Evolutionary conservation across 139 green algal species (phyloP).

Genomic region (Yamagishiella unicocca): DNA sequence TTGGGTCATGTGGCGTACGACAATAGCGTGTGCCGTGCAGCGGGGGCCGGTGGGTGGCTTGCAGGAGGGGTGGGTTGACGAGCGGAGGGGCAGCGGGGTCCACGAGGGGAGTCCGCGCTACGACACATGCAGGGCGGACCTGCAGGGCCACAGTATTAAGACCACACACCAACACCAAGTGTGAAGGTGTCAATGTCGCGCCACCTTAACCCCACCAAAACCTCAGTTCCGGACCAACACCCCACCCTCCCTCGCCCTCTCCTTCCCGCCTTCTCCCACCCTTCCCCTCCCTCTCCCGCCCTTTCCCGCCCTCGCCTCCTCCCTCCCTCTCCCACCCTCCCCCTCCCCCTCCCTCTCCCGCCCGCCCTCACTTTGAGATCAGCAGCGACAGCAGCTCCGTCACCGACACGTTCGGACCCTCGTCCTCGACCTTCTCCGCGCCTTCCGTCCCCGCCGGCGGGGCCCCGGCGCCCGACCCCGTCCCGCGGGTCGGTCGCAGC

Average conservation of each 20-base stretch:
- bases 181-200: too few relatives aligned
- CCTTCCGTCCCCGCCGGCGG: not conserved
- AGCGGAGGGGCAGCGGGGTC: too few relatives aligned
- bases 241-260: not conserved
- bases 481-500: not conserved
- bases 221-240: too few relatives aligned
- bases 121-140: too few relatives aligned
- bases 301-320: not conserved
- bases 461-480: not conserved
- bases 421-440: not conserved
- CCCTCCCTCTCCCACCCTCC: not conserved
- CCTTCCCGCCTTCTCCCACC: not conserved
- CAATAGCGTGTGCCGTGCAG: too few relatives aligned
- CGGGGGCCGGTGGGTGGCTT: too few relatives aligned
- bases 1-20: too few relatives aligned
- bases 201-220: too few relatives aligned
- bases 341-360: not conserved
- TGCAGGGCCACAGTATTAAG: too few relatives aligned
- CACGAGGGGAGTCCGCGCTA: too few relatives aligned
- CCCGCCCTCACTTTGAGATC: conserved; percentile 11
- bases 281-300: not conserved
- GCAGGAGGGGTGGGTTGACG: too few relatives aligned
- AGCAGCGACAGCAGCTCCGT: conserved; percentile 31
- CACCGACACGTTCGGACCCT: not conserved
- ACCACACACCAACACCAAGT: too few relatives aligned